phyloP scores from a whole-genome alignment of 2,329 filamentous ascomycete species.

The Phaeoacremonium minimum region DNA sequence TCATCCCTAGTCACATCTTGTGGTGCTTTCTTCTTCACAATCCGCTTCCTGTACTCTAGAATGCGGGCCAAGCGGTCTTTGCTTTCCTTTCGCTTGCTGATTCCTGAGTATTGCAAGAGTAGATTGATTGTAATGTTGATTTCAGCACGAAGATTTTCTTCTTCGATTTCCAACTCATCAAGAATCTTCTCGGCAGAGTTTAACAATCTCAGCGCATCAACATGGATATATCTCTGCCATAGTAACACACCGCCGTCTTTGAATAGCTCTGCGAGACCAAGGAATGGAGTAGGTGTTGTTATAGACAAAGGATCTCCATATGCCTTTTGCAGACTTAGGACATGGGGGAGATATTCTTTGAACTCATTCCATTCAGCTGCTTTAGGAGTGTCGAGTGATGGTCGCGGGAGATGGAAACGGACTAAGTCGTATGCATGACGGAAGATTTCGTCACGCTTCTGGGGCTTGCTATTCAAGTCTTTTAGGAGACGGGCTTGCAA shows the following conservation, averaged over 20 bases:
- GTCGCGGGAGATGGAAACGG: constrained; percentile 9
- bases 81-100: constrained; percentile 9
- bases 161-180: constrained; percentile 8
- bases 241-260: constrained; percentile 12
- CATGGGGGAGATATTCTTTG: constrained; percentile 14
- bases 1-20: constrained; percentile 4
- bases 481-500: constrained; percentile 9
- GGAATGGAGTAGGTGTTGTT: constrained; percentile 5
- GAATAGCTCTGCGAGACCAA: constrained; percentile 11
- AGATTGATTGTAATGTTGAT: constrained; percentile 12
- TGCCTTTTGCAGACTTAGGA: constrained; percentile 9
- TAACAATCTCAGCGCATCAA: constrained; percentile 10
- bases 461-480: constrained; percentile 10
- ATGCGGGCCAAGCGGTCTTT: constrained; percentile 9
- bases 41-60: constrained; percentile 8
- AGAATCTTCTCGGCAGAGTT: constrained; percentile 11
- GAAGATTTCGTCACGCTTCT: constrained; percentile 9
- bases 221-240: constrained; percentile 11
- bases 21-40: background rate
- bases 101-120: constrained; percentile 12
- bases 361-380: constrained; percentile 11
- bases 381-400: constrained; percentile 8
- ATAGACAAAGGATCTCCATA: constrained; percentile 7
- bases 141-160: constrained; percentile 9
- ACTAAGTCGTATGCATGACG: constrained; percentile 9